Evolutionary conservation across 2,329 filamentous ascomycete genomes (phyloP).

Genomic region (Clathrospora elynae): DNA sequence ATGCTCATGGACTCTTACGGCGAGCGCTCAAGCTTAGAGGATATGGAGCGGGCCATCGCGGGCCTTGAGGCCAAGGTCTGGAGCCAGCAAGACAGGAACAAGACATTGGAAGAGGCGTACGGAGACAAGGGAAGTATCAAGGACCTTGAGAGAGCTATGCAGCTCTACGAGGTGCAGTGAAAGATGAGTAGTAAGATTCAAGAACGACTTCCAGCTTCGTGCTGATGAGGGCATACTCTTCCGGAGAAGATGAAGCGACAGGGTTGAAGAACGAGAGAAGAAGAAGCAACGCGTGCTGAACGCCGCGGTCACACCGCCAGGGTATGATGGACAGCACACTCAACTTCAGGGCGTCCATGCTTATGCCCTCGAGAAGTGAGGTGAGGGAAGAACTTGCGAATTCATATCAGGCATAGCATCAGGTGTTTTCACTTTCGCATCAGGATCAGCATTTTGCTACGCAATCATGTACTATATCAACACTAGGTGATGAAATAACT

Average conservation of each 20-base stretch:
- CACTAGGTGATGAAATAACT: too few relatives aligned
- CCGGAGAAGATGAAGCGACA: background rate
- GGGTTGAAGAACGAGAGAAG: conserved; percentile 4
- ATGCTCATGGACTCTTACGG: conserved; percentile 40
- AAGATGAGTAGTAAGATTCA: background rate
- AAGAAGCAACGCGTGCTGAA: conserved; percentile 13
- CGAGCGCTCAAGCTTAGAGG: conserved; percentile 39
- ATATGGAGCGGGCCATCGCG: conserved; percentile 41
- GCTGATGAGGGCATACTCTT: conserved; percentile 6
- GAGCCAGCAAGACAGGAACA: conserved; percentile 44
- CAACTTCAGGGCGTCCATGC: too few relatives aligned
- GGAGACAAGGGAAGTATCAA: conserved; percentile 52
- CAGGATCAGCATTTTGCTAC: too few relatives aligned
- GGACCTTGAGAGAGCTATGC: conserved; percentile 53
- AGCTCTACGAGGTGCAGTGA: conserved; percentile 52
- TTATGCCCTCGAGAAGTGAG: too few relatives aligned
- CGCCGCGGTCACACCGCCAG: conserved; percentile 20
- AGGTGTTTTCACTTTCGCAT: too few relatives aligned
- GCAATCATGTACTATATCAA: too few relatives aligned
- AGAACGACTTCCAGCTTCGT: conserved; percentile 14
- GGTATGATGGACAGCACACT: too few relatives aligned
- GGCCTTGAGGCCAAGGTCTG: conserved; percentile 36
- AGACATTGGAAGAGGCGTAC: conserved; percentile 54
- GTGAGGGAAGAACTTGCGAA: too few relatives aligned
- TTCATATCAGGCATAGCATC: too few relatives aligned